phyloP scores from a whole-genome alignment of 257 asterid species.

The Petunia secreta region DNA sequence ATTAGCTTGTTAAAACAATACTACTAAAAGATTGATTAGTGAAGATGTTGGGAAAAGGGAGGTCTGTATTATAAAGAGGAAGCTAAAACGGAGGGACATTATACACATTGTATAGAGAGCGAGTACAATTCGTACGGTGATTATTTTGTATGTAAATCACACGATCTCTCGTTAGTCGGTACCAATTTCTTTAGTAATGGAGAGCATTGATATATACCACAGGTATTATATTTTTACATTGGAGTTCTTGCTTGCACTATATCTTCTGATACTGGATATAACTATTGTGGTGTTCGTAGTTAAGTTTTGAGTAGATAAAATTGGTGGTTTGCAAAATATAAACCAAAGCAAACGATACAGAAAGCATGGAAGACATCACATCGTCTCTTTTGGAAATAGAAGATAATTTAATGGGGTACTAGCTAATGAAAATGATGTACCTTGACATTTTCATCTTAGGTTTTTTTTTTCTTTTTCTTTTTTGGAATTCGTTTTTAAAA shows the following conservation, averaged over 20 bases:
- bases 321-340: too few species aligned
- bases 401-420: too few species aligned
- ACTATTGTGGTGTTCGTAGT: too few species aligned
- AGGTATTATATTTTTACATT: not conserved
- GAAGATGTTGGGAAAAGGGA: constrained; percentile 19
- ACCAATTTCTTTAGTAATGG: not conserved
- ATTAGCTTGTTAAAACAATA: not conserved
- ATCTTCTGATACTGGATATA: not conserved
- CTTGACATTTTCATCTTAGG: too few species aligned
- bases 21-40: not conserved
- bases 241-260: not conserved
- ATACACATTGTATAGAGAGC: constrained; percentile 9
- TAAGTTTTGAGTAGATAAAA: too few species aligned
- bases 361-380: too few species aligned
- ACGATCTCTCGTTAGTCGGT: not conserved
- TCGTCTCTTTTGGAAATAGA: too few species aligned
- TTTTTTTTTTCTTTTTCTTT: too few species aligned
- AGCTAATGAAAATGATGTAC: too few species aligned
- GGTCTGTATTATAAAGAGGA: constrained; percentile 21
- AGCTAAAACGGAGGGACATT: not conserved
- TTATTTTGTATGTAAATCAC: constrained; percentile 25
- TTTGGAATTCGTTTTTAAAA: too few species aligned
- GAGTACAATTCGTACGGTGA: not conserved
- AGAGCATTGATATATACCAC: not conserved
- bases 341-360: too few species aligned